Evolutionary conservation across 2,329 filamentous ascomycete species (phyloP), one percentile per base, ranked within the genome.

Genomic region (Colletotrichum plurivorum): DNA sequence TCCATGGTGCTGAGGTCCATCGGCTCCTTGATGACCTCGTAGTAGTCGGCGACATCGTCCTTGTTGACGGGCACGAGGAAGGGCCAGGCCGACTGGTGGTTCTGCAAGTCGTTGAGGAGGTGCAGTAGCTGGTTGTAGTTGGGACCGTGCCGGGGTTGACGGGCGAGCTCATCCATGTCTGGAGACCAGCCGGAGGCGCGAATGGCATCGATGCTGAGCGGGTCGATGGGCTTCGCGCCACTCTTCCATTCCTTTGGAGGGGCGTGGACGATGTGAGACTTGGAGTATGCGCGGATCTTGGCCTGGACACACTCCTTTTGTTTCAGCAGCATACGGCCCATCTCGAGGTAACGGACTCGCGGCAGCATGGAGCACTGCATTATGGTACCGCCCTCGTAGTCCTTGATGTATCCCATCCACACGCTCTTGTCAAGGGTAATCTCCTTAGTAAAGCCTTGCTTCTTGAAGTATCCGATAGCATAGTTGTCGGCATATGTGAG

Each of bases 351-450:
- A 57, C 96, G 93, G 63, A 98, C 94, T 71, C 93, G 93, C 8
- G 95, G 95, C 20, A 99, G 88, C 96, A 99, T 98, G 60, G 93
- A 94, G 77, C 96, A 99, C 83, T 99, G 96, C 96, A 99, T 99
- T 71, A 99, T 97, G 0, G 96, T 99, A 67, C 96, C 96, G 67
- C 96, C 96, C 81, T 99, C 96, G 79, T 99, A 99, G 79, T 99
- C 96, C 79, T 99, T 99, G 84, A 99, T 99, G 76, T 98, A 99
- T 3, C 96, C 96, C 96, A 98, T 98, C 96, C 96, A 99, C 4
- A 94, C 91, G 2, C 92, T 90, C 75, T 91, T 93, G 68, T 96
- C 93, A 1, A 99, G 89, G 0, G 95, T 97, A 72, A 99, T 98
- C 75, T 99, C 95, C 79, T 99, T 99, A 2, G 96, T 98, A 77